A percentile compares a stretch with the other conserved stretches of the same genome.
These are phyloP conservation scores for Coemansia sp. DNA, from an alignment of 192 early-diverging fungal genomes.

Conservation along the genomic window DNA sequence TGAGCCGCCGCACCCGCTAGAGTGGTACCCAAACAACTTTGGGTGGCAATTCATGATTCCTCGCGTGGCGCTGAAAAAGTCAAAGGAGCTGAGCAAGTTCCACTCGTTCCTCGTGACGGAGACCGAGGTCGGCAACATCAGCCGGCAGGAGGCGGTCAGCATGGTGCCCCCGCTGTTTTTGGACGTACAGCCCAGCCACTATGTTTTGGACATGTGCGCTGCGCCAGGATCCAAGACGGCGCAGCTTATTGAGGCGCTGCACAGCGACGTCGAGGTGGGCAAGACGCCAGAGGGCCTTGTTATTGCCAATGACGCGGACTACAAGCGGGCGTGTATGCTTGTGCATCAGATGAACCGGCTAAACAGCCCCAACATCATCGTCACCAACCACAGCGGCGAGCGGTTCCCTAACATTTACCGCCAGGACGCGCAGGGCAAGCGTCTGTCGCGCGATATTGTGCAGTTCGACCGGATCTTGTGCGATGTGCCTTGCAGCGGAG, in stretches of 20 bases:
- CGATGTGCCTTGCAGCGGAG: slow-evolving; percentile 98
- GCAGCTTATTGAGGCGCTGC: slow-evolving; percentile 84
- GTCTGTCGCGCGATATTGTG: slow-evolving; percentile 52
- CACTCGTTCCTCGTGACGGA: slow-evolving; percentile 96
- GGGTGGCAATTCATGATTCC: slow-evolving; percentile 88
- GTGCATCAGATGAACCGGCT: slow-evolving; percentile 96
- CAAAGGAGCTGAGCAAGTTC: slow-evolving; percentile 77
- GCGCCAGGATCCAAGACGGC: slow-evolving; percentile 98
- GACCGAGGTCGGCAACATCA: slow-evolving; percentile 98
- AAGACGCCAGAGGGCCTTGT: slow-evolving; percentile 77
- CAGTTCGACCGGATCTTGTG: slow-evolving; percentile 97
- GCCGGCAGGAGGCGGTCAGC: slow-evolving; percentile 94
- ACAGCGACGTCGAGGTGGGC: slow-evolving; percentile 62
- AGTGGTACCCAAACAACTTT: slow-evolving; percentile 91
- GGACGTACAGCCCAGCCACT: slow-evolving; percentile 87
- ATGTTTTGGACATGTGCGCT: slow-evolving; percentile 94
- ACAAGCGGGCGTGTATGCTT: slow-evolving; percentile 89
- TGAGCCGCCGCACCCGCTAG: slow-evolving; percentile 75
- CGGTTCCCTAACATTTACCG: slow-evolving; percentile 76
- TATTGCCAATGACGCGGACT: slow-evolving; percentile 97
- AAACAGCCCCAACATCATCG: slow-evolving; percentile 88
- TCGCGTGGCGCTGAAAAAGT: slow-evolving; percentile 76
- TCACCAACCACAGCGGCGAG: slow-evolving; percentile 96
- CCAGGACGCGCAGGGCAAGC: slow-evolving; percentile 11
- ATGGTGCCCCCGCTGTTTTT: slow-evolving; percentile 98